Evolutionary conservation across 2,329 filamentous ascomycete species (phyloP).

Genomic region (Aphanoascus verrucosus): DNA sequence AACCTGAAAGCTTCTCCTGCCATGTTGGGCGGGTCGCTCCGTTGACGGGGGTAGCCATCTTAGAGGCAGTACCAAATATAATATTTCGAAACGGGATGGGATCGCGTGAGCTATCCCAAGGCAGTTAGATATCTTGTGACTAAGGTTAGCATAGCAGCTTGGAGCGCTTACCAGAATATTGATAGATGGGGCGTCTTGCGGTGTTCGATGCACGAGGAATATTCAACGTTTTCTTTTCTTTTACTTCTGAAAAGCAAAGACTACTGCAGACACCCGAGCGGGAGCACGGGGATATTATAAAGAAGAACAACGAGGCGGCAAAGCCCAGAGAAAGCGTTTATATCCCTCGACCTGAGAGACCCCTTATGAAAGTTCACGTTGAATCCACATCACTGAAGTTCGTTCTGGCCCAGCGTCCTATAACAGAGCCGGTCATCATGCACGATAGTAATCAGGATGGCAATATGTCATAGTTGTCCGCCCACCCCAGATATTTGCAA

Average conservation of each 20-base stretch:
- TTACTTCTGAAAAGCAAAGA: not conserved
- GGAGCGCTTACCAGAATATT: not conserved
- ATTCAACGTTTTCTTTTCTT: not conserved
- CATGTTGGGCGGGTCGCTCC: conserved; percentile 31
- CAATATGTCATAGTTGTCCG: conserved; percentile 16
- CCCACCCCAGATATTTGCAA: conserved; percentile 6
- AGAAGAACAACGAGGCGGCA: not conserved
- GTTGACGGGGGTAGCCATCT: conserved; percentile 20
- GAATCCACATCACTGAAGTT: conserved; percentile 6
- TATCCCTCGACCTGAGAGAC: conserved; percentile 2
- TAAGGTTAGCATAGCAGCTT: not conserved
- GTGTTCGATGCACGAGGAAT: not conserved
- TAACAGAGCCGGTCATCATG: conserved; percentile 8
- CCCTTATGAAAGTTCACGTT: conserved; percentile 3
- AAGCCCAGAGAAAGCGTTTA: not conserved
- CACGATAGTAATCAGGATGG: conserved; percentile 8
- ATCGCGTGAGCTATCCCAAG: not conserved
- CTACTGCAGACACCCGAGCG: not conserved
- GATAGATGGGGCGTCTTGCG: not conserved
- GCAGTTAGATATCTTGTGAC: not conserved
- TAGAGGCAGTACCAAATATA: not conserved
- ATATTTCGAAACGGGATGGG: not conserved
- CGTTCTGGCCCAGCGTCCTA: conserved; percentile 8
- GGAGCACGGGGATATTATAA: conserved; percentile 12
- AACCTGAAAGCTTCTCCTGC: conserved; percentile 51